phyloP scores from a whole-genome alignment of 1,284 basidiomycete species.

The Ceratobasidium sp. region DNA sequence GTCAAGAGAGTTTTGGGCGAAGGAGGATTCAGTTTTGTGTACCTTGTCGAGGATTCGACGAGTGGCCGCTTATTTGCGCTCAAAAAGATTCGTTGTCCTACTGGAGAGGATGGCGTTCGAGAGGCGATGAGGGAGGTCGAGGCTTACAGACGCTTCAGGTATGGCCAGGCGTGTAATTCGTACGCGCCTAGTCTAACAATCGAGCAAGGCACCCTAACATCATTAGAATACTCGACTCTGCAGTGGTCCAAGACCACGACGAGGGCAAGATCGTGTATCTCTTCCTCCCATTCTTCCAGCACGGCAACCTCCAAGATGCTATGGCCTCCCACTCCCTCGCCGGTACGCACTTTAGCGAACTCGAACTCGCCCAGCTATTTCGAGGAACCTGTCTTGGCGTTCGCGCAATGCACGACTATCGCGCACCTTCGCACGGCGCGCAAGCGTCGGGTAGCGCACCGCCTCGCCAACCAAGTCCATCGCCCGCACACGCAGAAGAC shows the following conservation, averaged over 20 bases:
- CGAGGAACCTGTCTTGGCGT: constrained; percentile 94
- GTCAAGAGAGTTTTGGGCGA: constrained; percentile 92
- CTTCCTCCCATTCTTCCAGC: constrained; percentile 90
- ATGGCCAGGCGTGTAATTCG: constrained; percentile 56
- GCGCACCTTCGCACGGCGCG: constrained; percentile 59
- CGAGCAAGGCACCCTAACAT: constrained; percentile 82
- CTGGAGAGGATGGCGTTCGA: constrained; percentile 82
- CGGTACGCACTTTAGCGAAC: constrained; percentile 86
- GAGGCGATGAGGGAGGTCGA: constrained; percentile 92
- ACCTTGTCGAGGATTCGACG: constrained; percentile 87
- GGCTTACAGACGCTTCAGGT: constrained; percentile 91
- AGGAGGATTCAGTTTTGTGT: constrained; percentile 96
- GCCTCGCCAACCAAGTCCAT: constrained; percentile 49
- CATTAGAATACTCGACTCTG: constrained; percentile 91
- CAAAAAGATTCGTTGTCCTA: constrained; percentile 92
- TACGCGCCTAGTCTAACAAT: constrained; percentile 11
- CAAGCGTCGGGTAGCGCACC: constrained; percentile 52
- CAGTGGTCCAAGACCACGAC: constrained; percentile 91
- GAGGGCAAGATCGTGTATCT: constrained; percentile 96
- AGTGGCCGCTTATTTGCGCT: constrained; percentile 90
- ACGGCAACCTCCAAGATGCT: constrained; percentile 94
- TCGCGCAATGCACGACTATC: constrained; percentile 92
- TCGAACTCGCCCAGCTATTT: constrained; percentile 89
- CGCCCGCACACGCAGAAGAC: constrained; percentile 45
- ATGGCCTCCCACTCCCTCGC: constrained; percentile 91